These are phyloP conservation scores for Penicillium crustosum DNA, from an alignment of 2,329 filamentous ascomycete species.

Conservation along the genomic window DNA sequence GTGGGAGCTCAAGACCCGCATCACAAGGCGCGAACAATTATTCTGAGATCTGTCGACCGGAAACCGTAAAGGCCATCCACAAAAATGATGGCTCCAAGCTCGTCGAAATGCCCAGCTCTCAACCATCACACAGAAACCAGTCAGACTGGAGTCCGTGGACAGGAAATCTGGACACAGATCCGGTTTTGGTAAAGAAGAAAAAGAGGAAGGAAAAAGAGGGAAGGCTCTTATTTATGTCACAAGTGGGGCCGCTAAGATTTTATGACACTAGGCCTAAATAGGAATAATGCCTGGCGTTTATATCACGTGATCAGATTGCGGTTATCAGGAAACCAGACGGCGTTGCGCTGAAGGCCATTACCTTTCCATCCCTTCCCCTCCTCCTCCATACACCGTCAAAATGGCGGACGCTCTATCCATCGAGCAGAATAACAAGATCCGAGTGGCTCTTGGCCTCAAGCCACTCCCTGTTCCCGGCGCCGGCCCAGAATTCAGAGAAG, in stretches of 20 bases:
- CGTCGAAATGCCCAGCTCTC: conserved; percentile 86
- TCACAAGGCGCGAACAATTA: conserved; percentile 56
- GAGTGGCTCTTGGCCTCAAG: conserved; percentile 83
- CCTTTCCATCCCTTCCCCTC: not conserved
- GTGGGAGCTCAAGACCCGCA: conserved; percentile 65
- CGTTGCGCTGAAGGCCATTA: not conserved
- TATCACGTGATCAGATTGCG: conserved; percentile 18
- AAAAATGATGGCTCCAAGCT: conserved; percentile 72
- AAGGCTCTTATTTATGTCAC: conserved; percentile 34
- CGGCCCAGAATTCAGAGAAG: conserved; percentile 59
- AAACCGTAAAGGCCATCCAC: conserved; percentile 68
- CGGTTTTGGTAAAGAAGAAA: conserved; percentile 50
- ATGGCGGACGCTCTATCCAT: conserved; percentile 67
- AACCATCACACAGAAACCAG: conserved; percentile 62
- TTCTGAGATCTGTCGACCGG: conserved; percentile 96
- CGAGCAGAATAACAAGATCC: conserved; percentile 91
- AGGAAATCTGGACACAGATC: conserved; percentile 88
- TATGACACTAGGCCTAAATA: conserved; percentile 25
- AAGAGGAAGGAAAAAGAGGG: conserved; percentile 35
- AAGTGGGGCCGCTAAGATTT: conserved; percentile 13
- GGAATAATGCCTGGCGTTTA: not conserved
- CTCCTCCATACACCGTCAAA: conserved; percentile 20
- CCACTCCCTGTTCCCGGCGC: conserved; percentile 79
- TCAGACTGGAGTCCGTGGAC: conserved; percentile 46
- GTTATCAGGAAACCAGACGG: conserved; percentile 8